Evolutionary conservation across 2,329 filamentous ascomycete species (phyloP).

Genomic region (Colletotrichum cordylinicola): DNA sequence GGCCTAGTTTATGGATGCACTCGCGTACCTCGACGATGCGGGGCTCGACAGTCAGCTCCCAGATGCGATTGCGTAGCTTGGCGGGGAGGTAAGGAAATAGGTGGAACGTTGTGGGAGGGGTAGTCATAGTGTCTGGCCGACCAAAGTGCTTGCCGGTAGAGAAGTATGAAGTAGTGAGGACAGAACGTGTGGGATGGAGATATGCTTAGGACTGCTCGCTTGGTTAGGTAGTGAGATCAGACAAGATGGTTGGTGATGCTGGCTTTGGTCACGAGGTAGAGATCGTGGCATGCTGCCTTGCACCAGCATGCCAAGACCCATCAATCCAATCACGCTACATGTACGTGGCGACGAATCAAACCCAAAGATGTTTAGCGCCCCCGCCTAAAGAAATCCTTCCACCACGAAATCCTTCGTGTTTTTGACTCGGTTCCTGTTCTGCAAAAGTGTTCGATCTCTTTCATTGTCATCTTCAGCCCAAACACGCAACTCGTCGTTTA

Average conservation of each 20-base stretch:
- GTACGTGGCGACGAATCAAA: background rate
- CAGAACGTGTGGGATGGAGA: background rate
- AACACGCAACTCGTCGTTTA: background rate
- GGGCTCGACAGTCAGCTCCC: background rate
- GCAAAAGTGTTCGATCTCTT: fast-evolving
- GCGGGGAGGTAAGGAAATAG: background rate
- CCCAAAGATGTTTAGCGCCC: background rate
- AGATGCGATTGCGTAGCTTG: background rate
- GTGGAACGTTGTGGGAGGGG: background rate
- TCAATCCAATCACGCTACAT: background rate
- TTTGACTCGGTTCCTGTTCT: background rate
- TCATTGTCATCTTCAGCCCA: background rate
- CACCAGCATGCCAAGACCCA: background rate
- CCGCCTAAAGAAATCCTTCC: background rate
- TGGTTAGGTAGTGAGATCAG: background rate
- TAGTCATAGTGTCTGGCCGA: background rate
- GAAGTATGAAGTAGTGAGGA: background rate
- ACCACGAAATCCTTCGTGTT: background rate
- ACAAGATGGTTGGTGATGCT: background rate
- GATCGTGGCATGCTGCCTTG: background rate
- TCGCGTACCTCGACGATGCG: background rate
- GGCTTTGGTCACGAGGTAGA: background rate
- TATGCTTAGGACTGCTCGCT: background rate
- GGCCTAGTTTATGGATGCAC: background rate
- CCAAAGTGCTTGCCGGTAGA: background rate